These are phyloP conservation scores for Hypoxylon sp. DNA, from an alignment of 2,329 filamentous ascomycete genomes.

Conservation along the genomic window DNA sequence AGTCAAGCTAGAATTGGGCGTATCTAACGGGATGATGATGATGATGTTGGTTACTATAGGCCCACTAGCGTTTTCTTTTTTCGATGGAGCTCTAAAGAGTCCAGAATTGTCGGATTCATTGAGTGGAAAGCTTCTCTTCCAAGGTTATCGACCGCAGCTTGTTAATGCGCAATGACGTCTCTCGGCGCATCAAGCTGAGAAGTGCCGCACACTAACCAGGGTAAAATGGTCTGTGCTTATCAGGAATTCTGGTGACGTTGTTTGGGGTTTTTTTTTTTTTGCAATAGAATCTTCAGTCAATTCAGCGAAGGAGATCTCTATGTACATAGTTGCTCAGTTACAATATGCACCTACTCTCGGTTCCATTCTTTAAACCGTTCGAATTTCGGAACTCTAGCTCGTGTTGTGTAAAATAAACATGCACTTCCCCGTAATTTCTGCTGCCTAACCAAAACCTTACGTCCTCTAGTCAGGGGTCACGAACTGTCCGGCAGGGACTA, in stretches of 20 bases:
- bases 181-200: conserved; percentile 14
- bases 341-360: neutral
- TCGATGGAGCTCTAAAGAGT: conserved; percentile 18
- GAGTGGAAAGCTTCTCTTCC: conserved; percentile 21
- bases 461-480: conserved; percentile 24
- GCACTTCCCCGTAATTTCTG: conserved; percentile 30
- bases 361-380: neutral
- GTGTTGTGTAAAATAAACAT: conserved; percentile 13
- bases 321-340: neutral
- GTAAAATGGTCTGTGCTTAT: conserved; percentile 21
- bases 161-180: conserved; percentile 40
- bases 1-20: conserved; percentile 16
- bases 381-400: conserved; percentile 7
- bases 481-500: conserved; percentile 10
- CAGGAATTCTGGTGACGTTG: conserved; percentile 1
- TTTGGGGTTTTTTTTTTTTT: conserved; percentile 2
- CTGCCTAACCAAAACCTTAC: conserved; percentile 40
- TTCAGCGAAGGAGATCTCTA: neutral
- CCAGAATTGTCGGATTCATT: conserved; percentile 23
- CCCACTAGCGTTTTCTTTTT: conserved; percentile 6
- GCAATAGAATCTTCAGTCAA: neutral
- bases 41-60: conserved; percentile 25
- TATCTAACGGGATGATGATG: conserved; percentile 16
- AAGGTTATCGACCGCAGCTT: conserved; percentile 24
- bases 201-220: neutral